phyloP scores from a whole-genome alignment of 2,329 filamentous ascomycete genomes.

The Thielaviopsis punctulata region DNA sequence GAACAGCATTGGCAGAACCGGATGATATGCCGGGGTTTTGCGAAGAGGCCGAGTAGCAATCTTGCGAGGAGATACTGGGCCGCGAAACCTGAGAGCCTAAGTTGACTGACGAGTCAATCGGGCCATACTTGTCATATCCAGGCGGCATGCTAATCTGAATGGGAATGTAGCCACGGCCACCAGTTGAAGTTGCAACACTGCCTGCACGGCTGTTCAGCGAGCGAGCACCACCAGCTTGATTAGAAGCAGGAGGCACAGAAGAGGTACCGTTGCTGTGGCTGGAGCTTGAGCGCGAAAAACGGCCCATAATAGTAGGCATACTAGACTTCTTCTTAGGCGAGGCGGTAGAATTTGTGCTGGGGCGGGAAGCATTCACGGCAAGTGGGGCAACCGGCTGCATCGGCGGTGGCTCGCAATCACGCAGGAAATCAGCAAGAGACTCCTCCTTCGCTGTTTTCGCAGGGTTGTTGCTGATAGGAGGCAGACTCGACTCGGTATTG shows the following conservation, averaged over 20 bases:
- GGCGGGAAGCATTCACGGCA: conserved; percentile 20
- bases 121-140: conserved; percentile 26
- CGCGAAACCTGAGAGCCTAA: conserved; percentile 14
- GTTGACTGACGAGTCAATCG: conserved; percentile 15
- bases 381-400: conserved; percentile 20
- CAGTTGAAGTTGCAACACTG: conserved; percentile 19
- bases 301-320: conserved; percentile 42
- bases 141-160: conserved; percentile 34
- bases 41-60: conserved; percentile 1
- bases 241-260: conserved; percentile 16
- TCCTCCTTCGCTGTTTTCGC: conserved; percentile 35
- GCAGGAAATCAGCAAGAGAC: conserved; percentile 56
- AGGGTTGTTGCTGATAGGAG: conserved; percentile 15
- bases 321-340: conserved; percentile 47
- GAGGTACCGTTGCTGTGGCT: conserved; percentile 17
- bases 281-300: conserved; percentile 29
- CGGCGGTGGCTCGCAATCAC: conserved; percentile 48
- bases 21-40: neutral
- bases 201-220: conserved; percentile 21
- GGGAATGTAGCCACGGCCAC: conserved; percentile 29
- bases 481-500: conserved; percentile 22
- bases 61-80: conserved; percentile 2
- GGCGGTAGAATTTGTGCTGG: conserved; percentile 18
- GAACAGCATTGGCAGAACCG: conserved; percentile 18
- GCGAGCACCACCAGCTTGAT: conserved; percentile 16